Evolutionary conservation across 306 rosid species (phyloP), one percentile per base, ranked within the genome.

Genomic region (Geum urbanum): DNA sequence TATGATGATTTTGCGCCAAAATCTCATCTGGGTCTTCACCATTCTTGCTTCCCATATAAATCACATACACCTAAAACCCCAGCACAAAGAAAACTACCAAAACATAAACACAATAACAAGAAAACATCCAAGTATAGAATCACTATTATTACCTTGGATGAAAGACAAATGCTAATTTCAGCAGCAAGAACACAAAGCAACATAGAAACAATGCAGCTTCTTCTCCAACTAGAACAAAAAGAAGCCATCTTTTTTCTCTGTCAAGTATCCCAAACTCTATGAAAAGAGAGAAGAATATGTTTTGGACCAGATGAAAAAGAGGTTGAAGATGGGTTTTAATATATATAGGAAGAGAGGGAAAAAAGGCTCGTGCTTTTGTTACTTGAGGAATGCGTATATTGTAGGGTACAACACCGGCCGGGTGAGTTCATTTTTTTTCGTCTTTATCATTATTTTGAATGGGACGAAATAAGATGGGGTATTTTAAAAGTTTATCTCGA

Each of bases 41-140:
- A 76, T 84, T 83, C 50, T 80, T 83, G 89, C 86, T 87, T 83
- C 96, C 96, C 90, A 89, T 89, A 56, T 89, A 89, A 63, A 85
- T 92, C 0, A 89, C 89, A 85, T 83, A 87, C 69, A 85, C 96
- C 92, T 89, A 81, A 24, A 60, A 76, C 67, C 57, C 73, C 74
- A 52, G 54, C 51, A 40, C 18, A 58, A 24, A 19, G 8, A 56
- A 47, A 54, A 32, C 45, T 12, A 50, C 8, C 48, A 66, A 48
- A 49, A 61, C 70, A 12, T 3, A 44, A 20, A 46, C 58, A 7
- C n/a, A 43, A 4, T 9, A 68, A 57, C 18, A 20, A 65, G 64
- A 47, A 46, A 13, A 47, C 39, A 37, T 11, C 47, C 9, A 5
- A 37, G 32, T 49, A 10, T 22, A 56, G 2, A 70, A 56, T 44